phyloP scores from a whole-genome alignment of 371 early-diverging fungal species.

The Lichtheimia corymbifera region DNA sequence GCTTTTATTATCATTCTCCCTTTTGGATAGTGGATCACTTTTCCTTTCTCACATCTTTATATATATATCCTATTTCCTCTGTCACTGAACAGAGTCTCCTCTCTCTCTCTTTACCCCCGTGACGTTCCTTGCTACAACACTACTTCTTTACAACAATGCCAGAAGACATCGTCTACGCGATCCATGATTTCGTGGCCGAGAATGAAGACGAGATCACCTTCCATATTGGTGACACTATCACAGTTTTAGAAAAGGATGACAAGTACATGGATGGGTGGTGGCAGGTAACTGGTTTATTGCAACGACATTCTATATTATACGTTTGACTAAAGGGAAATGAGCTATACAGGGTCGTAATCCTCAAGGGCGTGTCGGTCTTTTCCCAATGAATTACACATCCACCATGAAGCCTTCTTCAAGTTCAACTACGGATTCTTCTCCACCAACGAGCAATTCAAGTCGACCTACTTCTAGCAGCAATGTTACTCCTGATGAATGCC shows the following conservation, averaged over 20 bases:
- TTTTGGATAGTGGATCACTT: too few species aligned
- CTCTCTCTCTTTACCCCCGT: too few species aligned
- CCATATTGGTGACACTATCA: constrained; percentile 68
- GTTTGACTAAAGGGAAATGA: background rate
- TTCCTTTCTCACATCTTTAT: too few species aligned
- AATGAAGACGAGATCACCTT: constrained; percentile 82
- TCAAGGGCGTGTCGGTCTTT: constrained; percentile 63
- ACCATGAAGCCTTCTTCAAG: constrained; percentile 19
- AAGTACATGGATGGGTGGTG: constrained; percentile 88
- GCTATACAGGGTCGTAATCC: constrained; percentile 54
- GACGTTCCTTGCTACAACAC: too few species aligned
- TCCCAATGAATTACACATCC: constrained; percentile 67
- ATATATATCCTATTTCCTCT: too few species aligned
- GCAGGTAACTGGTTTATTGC: constrained; percentile 56
- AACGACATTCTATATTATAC: background rate
- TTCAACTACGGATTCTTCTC: constrained; percentile 10
- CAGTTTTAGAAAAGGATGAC: constrained; percentile 79
- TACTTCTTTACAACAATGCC: constrained; percentile 15
- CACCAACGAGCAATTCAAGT: constrained; percentile 1
- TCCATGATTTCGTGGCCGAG: constrained; percentile 70
- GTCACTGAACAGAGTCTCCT: too few species aligned
- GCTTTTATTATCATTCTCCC: too few species aligned
- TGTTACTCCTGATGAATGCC: background rate
- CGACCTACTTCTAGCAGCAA: background rate
- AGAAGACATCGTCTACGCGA: constrained; percentile 61